These are phyloP conservation scores for Fraxinus xanthoxyloides DNA, from an alignment of 305 asterid species.

Conservation along the genomic window DNA sequence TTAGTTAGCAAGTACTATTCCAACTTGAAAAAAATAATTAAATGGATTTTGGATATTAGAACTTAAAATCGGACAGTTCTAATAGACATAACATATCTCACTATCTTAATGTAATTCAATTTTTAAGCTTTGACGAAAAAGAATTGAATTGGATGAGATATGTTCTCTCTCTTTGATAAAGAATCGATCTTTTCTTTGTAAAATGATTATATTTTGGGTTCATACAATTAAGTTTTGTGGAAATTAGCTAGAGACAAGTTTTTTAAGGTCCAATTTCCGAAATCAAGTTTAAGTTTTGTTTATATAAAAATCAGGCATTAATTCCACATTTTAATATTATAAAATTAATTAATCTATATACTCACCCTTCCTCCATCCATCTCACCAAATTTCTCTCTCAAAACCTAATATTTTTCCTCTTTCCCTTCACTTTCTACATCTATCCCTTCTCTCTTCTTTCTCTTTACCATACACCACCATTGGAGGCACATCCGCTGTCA, in stretches of 20 bases:
- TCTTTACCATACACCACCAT: too few species aligned
- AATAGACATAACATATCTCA: not conserved
- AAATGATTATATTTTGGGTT: not conserved
- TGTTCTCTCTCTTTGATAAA: not conserved
- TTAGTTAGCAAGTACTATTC: not conserved
- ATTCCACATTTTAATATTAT: not conserved
- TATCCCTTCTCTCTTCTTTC: too few species aligned
- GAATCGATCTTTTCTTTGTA: not conserved
- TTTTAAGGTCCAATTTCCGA: not conserved
- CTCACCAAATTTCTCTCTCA: not conserved
- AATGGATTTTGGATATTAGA: not conserved
- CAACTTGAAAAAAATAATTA: not conserved
- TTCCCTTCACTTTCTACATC: too few species aligned
- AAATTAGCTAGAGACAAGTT: not conserved
- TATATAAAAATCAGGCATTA: not conserved
- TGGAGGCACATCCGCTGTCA: too few species aligned
- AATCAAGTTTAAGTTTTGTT: not conserved
- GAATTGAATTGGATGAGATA: not conserved
- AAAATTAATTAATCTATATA: too few species aligned
- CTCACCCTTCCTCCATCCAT: too few species aligned
- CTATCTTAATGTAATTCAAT: not conserved
- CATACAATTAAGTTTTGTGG: not conserved
- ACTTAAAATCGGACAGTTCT: not conserved
- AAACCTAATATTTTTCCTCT: too few species aligned
- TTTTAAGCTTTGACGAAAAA: not conserved